phyloP scores from a whole-genome alignment of 164 flowering plant genomes.

The Vitis riparia region DNA sequence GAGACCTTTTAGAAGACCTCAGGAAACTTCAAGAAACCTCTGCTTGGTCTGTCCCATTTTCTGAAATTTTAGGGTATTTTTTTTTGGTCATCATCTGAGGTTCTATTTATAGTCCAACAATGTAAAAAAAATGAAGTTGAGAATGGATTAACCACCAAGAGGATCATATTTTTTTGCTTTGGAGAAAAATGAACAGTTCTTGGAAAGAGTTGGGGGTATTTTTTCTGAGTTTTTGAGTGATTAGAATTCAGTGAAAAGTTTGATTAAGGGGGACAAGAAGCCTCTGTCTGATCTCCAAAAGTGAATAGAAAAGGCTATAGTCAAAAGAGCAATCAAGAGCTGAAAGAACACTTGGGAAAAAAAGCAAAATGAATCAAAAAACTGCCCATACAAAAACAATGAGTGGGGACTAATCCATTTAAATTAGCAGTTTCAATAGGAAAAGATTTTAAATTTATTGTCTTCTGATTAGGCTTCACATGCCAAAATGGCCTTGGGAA shows the following conservation, averaged over 20 bases:
- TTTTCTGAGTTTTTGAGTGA: too few species aligned
- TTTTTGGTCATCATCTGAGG: too few species aligned
- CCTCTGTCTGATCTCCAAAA: slow-evolving; percentile 25
- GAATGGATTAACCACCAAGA: too few species aligned
- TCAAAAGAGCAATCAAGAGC: slow-evolving; percentile 45
- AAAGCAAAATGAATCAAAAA: slow-evolving; percentile 18
- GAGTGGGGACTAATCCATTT: slow-evolving; percentile 31
- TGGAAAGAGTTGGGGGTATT: too few species aligned
- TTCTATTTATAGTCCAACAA: too few species aligned
- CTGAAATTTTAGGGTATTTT: too few species aligned
- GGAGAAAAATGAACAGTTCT: too few species aligned
- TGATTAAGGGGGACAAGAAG: slow-evolving; percentile 9
- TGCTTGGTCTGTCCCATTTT: background rate
- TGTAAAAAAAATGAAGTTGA: too few species aligned
- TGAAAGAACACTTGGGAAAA: slow-evolving; percentile 13
- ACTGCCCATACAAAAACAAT: slow-evolving; percentile 15
- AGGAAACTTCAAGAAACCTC: background rate
- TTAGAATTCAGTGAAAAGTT: background rate
- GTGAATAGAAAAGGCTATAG: slow-evolving; percentile 37
- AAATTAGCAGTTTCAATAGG: slow-evolving; percentile 26
- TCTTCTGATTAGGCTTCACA: slow-evolving; percentile 23
- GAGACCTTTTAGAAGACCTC: too few species aligned
- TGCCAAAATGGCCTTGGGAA: slow-evolving; percentile 55
- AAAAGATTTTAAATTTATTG: slow-evolving; percentile 16
- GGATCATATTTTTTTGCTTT: too few species aligned